Conservation (phyloP, 2,329 filamentous ascomycete genomes). For the Pseudocercospora cruenta region DNA sequence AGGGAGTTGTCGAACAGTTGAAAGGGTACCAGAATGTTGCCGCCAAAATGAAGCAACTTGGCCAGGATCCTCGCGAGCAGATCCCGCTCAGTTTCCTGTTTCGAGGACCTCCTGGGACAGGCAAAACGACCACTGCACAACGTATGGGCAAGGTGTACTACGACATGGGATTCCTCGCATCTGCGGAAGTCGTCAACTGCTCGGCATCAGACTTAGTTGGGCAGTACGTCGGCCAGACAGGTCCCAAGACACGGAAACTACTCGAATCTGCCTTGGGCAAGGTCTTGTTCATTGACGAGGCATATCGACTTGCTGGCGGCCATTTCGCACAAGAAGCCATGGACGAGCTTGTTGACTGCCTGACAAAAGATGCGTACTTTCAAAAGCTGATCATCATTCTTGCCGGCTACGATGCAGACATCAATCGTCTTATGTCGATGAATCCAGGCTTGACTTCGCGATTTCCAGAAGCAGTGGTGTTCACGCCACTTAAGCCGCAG, state of each 20-base stretch:
- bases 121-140: background rate
- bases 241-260: conserved; percentile 64
- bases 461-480: background rate
- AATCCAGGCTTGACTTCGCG: background rate
- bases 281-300: conserved; percentile 73
- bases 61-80: background rate
- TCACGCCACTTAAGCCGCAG: conserved; percentile 23
- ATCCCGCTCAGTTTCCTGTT: background rate
- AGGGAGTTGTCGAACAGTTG: conserved; percentile 58
- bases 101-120: background rate
- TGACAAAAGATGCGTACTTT: conserved; percentile 49
- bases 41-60: conserved; percentile 53
- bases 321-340: conserved; percentile 60
- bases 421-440: background rate
- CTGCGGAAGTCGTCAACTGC: background rate
- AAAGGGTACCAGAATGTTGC: conserved; percentile 67
- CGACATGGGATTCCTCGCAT: background rate
- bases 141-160: background rate
- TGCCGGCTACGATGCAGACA: background rate
- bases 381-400: background rate
- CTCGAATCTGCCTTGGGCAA: conserved; percentile 67
- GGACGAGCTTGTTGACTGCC: conserved; percentile 56
- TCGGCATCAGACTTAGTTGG: background rate
- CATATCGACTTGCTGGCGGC: conserved; percentile 65
- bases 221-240: conserved; percentile 33